Conservation (phyloP, 129 eudicot genomes). For the Lactuca sativa region DNA sequence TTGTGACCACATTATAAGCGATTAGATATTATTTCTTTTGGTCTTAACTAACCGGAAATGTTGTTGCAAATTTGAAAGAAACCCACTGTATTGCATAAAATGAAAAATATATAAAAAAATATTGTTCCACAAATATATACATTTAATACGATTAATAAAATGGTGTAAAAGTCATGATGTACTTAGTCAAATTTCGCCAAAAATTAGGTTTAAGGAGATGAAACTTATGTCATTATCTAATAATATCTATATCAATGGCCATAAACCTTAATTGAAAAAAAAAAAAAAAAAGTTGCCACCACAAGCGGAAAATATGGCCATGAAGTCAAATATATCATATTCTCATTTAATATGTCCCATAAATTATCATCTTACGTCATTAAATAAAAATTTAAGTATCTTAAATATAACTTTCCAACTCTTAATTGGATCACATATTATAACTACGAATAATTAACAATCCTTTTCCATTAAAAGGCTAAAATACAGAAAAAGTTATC, state of each 20-base stretch:
- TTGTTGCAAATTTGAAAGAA: too few species aligned
- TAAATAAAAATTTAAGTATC: not conserved
- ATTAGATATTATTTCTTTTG: too few species aligned
- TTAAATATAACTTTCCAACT: not conserved
- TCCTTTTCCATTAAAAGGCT: not conserved
- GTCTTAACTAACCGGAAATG: too few species aligned
- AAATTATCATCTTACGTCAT: not conserved
- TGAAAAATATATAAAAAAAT: too few species aligned
- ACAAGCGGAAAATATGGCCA: not conserved
- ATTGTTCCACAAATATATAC: not conserved
- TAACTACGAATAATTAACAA: not conserved
- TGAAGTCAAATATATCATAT: too few species aligned
- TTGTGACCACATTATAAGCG: too few species aligned
- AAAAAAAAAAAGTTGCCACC: not conserved
- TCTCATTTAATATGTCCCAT: too few species aligned
- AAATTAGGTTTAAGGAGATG: not conserved
- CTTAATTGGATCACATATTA: not conserved
- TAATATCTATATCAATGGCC: too few species aligned
- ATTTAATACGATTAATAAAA: not conserved
- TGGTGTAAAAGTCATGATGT: not conserved
- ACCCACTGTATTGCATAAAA: not conserved
- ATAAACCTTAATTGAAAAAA: too few species aligned
- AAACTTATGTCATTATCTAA: not conserved
- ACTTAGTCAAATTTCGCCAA: not conserved
- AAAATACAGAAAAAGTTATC: slow-evolving; percentile 5